Evolutionary conservation across 139 green algal species (phyloP).

Genomic region (Astrephomene gubernaculifera): DNA sequence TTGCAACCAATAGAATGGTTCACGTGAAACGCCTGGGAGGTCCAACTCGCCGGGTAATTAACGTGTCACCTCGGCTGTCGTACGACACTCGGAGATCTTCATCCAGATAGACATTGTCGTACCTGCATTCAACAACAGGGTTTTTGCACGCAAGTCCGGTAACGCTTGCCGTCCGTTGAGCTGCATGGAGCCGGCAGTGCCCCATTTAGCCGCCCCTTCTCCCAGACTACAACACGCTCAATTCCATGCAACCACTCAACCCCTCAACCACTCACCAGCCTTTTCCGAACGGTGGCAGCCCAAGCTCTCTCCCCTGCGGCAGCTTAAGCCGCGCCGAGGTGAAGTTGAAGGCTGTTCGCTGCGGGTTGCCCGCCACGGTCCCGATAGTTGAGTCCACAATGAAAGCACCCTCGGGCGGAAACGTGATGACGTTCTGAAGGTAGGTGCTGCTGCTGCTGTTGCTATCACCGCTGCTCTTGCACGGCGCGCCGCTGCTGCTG

Average conservation of each 20-base stretch:
- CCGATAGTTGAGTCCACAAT: slow-evolving; percentile 74
- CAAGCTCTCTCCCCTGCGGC: slow-evolving; percentile 47
- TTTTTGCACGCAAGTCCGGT: neutral
- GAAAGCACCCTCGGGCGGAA: slow-evolving; percentile 88
- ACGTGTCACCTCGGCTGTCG: slow-evolving; percentile 84
- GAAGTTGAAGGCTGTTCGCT: slow-evolving; percentile 83
- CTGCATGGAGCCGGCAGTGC: neutral
- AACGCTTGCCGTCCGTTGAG: neutral
- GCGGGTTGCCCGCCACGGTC: slow-evolving; percentile 27
- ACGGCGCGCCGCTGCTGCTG: neutral
- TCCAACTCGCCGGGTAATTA: slow-evolving; percentile 76
- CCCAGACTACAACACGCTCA: neutral
- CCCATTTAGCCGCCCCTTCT: neutral
- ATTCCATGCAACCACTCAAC: too few relatives aligned
- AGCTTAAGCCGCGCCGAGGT: slow-evolving; percentile 70
- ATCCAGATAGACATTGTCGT: slow-evolving; percentile 90
- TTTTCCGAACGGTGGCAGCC: slow-evolving; percentile 84
- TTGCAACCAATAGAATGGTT: neutral
- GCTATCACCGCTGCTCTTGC: neutral
- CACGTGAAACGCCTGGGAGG: slow-evolving; percentile 58
- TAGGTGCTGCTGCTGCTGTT: neutral
- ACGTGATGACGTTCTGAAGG: slow-evolving; percentile 92
- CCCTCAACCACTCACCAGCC: slow-evolving; percentile 67
- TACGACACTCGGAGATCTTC: slow-evolving; percentile 74
- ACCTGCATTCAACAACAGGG: slow-evolving; percentile 62